These are phyloP conservation scores for Eustoma russellianum DNA, from an alignment of 257 asterid species.

Conservation along the genomic window DNA sequence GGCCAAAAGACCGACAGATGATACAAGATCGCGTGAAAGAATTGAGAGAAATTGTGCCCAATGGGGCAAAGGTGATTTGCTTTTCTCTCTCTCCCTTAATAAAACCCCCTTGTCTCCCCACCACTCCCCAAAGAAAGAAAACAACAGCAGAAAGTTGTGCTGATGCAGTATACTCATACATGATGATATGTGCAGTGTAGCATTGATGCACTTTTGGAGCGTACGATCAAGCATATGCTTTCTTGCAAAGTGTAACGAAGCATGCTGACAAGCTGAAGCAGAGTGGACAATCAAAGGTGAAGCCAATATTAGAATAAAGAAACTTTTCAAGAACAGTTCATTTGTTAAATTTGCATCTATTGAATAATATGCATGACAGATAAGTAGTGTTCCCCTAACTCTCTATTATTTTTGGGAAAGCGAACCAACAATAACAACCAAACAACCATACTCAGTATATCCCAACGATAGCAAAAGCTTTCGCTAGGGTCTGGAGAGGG, in stretches of 20 bases:
- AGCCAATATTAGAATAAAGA: background rate
- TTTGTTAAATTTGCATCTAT: background rate
- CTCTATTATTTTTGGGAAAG: background rate
- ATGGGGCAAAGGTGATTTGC: conserved; percentile 72
- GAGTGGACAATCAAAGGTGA: conserved; percentile 79
- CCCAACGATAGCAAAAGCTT: too few relatives aligned
- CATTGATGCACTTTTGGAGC: conserved; percentile 89
- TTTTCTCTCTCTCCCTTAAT: background rate
- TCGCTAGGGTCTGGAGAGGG: too few relatives aligned
- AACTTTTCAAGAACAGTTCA: too few relatives aligned
- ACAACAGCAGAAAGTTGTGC: background rate
- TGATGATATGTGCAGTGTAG: conserved; percentile 69
- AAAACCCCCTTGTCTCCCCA: background rate
- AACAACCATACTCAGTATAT: too few relatives aligned
- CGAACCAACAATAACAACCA: too few relatives aligned
- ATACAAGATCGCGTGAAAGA: conserved; percentile 96
- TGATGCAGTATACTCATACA: conserved; percentile 4
- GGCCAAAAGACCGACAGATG: conserved; percentile 98
- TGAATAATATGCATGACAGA: too few relatives aligned
- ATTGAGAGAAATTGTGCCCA: conserved; percentile 84
- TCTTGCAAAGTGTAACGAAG: conserved; percentile 84
- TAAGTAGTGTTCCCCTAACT: too few relatives aligned
- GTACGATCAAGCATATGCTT: conserved; percentile 89
- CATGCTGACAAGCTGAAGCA: conserved; percentile 89
- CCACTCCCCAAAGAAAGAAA: too few relatives aligned